Base-by-base conservation (phyloP, 2,329 filamentous ascomycete genomes). In the Knufia fluminis region DNA sequence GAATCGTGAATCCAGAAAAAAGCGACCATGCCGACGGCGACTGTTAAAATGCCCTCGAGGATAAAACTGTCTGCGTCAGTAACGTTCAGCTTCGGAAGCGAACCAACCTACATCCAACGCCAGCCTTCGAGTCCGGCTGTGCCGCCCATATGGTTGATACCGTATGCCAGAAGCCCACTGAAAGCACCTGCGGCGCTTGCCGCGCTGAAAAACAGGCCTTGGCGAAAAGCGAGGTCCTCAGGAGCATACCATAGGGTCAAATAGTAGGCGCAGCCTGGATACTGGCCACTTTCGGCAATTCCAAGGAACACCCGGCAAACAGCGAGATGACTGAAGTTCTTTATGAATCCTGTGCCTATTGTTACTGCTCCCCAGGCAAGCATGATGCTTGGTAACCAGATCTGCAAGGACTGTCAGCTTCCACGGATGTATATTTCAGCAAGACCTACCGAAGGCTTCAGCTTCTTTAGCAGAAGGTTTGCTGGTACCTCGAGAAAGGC, bases 401-500 rank as follows among this genome's bases (percentile, higher is more conserved):
- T 41, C 19, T 41, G 38, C 38, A n/a, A 17, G 4, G n/a, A 6
- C 17, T 23, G 38, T 22, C 19, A 41, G 38, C 4, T 41, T n/a
- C 17, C 22, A 41, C 6, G 22, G 17, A 19, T 6, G 9, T 12
- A 41, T 22, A 4, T 6, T 17, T 4, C 9, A 14, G 16, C 19
- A 6, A 39, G 7, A 22, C 38, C 10, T 42, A 85, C 67, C 52
- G 81, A 75, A 1, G 83, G 83, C 53, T 73, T 76, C 43, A 82
- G 68, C 52, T 68, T 74, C 69, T 88, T 88, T 41, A 89, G 69
- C 20, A 87, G 66, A 46, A 89, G 76, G 60, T 85, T 85, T 57
- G 80, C 83, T 0, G 82, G 82, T 48, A 88, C 84, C 68, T 86
- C 81, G 23, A 62, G 62, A 42, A 82, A 54, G 56, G 80, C 69